These are phyloP conservation scores for Pontederia crassipes DNA, from an alignment of 176 grass and related monocot genomes.

Conservation along the genomic window DNA sequence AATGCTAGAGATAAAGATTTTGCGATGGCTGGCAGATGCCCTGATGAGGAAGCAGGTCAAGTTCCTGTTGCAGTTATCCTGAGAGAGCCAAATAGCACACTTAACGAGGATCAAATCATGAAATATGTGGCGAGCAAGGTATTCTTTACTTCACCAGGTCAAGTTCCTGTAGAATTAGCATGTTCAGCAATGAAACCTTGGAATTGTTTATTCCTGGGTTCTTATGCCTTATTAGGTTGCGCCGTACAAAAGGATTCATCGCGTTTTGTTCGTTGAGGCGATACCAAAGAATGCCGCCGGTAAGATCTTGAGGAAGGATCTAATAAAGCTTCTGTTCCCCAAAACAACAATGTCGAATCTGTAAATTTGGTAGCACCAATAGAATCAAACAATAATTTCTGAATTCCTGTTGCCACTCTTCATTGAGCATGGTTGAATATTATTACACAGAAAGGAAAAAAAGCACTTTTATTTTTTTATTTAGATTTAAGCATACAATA, in stretches of 20 bases:
- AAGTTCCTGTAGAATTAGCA: too few species aligned
- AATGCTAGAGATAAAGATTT: neutral
- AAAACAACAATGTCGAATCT: slow-evolving; percentile 21
- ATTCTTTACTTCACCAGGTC: neutral
- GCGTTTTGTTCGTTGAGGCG: slow-evolving; percentile 27
- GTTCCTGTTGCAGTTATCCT: slow-evolving; percentile 79
- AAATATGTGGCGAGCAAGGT: slow-evolving; percentile 69
- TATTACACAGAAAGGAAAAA: too few species aligned
- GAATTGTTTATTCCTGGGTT: neutral
- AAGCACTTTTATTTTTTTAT: too few species aligned
- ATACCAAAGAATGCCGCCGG: slow-evolving; percentile 42
- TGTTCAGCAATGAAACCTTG: neutral
- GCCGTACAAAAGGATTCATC: slow-evolving; percentile 40
- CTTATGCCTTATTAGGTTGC: slow-evolving; percentile 24
- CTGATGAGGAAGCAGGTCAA: slow-evolving; percentile 77
- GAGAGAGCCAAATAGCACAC: slow-evolving; percentile 31
- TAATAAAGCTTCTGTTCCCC: slow-evolving; percentile 21
- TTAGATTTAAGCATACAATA: too few species aligned
- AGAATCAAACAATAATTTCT: too few species aligned
- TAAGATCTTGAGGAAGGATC: slow-evolving; percentile 39
- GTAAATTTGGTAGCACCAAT: neutral
- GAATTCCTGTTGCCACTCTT: too few species aligned
- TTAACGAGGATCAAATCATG: slow-evolving; percentile 48
- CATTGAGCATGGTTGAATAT: too few species aligned
- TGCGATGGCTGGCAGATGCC: slow-evolving; percentile 38